Evolutionary conservation across 2,329 filamentous ascomycete species (phyloP).

Genomic region (Xylariaceae sp.): DNA sequence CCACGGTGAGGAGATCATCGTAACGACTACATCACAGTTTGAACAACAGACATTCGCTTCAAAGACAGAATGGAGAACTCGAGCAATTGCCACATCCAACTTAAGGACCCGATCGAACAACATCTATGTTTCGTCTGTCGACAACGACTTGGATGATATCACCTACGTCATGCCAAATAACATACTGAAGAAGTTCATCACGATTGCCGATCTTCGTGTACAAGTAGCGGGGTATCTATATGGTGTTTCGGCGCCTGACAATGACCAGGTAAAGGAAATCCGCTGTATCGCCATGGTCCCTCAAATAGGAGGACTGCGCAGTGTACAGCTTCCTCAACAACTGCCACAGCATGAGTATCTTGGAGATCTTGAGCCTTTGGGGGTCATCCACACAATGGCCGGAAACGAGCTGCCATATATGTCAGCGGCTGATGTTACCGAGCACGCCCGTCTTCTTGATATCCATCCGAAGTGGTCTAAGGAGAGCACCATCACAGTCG

Average conservation of each 20-base stretch:
- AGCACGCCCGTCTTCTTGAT: slow-evolving; percentile 89
- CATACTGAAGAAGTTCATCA: slow-evolving; percentile 96
- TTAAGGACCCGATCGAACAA: slow-evolving; percentile 93
- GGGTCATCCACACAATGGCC: slow-evolving; percentile 93
- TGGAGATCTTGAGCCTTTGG: slow-evolving; percentile 83
- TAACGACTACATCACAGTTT: slow-evolving; percentile 96
- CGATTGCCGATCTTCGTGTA: slow-evolving; percentile 92
- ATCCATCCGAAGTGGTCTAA: slow-evolving; percentile 79
- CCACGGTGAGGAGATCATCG: slow-evolving; percentile 95
- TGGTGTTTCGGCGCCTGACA: slow-evolving; percentile 88
- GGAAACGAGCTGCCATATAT: slow-evolving; percentile 97
- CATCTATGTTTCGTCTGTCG: slow-evolving; percentile 97
- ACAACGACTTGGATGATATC: slow-evolving; percentile 86
- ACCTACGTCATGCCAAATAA: slow-evolving; percentile 99
- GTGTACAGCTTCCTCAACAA: slow-evolving; percentile 87
- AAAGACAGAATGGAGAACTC: slow-evolving; percentile 97
- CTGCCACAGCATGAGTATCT: slow-evolving; percentile 93
- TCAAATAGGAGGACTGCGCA: slow-evolving; percentile 91
- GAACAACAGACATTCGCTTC: slow-evolving; percentile 98
- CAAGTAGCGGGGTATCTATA: slow-evolving; percentile 97
- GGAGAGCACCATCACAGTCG: slow-evolving; percentile 91
- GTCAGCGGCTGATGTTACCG: slow-evolving; percentile 92
- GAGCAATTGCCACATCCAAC: slow-evolving; percentile 96
- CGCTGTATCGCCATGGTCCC: slow-evolving; percentile 97
- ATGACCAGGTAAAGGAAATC: slow-evolving; percentile 96